phyloP scores from a whole-genome alignment of 495 filamentous ascomycete species.

The Podospora didyma region DNA sequence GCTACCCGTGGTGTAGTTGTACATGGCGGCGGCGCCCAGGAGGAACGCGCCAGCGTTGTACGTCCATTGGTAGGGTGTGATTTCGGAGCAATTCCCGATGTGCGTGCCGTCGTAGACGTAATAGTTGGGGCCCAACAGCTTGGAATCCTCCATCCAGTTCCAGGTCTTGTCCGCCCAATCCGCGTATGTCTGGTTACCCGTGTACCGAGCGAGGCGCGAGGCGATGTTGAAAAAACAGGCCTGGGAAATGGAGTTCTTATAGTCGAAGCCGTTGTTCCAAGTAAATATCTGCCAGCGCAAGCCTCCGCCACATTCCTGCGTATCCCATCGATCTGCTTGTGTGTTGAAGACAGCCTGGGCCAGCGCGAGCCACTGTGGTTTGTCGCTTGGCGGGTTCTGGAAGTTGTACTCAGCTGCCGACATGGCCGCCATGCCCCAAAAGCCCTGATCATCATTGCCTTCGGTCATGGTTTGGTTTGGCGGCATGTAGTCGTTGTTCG shows the following conservation, averaged over 20 bases:
- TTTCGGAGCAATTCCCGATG: slow-evolving; percentile 45
- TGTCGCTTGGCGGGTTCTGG: slow-evolving; percentile 49
- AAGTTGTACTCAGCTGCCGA: slow-evolving; percentile 61
- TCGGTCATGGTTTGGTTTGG: slow-evolving; percentile 56
- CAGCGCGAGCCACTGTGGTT: slow-evolving; percentile 73
- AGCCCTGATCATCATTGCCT: slow-evolving; percentile 66
- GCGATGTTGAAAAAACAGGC: slow-evolving; percentile 70
- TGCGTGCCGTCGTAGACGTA: slow-evolving; percentile 59
- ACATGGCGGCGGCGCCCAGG: slow-evolving; percentile 68
- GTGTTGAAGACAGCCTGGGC: slow-evolving; percentile 78
- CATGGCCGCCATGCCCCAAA: slow-evolving; percentile 67
- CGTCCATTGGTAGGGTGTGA: slow-evolving; percentile 55
- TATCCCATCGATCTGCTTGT: slow-evolving; percentile 66
- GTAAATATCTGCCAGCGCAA: slow-evolving; percentile 80
- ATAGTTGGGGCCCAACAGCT: slow-evolving; percentile 45
- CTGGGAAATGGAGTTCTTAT: slow-evolving; percentile 71
- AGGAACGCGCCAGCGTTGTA: slow-evolving; percentile 71
- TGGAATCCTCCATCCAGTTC: slow-evolving; percentile 56
- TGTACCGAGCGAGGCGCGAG: slow-evolving; percentile 66
- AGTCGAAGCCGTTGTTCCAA: slow-evolving; percentile 74
- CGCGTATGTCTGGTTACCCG: slow-evolving; percentile 63
- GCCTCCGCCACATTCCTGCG: slow-evolving; percentile 64
- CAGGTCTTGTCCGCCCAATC: slow-evolving; percentile 69
- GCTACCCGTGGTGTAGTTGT: slow-evolving; percentile 52
- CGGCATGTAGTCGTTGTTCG: slow-evolving; percentile 60